phyloP scores from a whole-genome alignment of 768 basidiomycete genomes.

The Trametes villosa region DNA sequence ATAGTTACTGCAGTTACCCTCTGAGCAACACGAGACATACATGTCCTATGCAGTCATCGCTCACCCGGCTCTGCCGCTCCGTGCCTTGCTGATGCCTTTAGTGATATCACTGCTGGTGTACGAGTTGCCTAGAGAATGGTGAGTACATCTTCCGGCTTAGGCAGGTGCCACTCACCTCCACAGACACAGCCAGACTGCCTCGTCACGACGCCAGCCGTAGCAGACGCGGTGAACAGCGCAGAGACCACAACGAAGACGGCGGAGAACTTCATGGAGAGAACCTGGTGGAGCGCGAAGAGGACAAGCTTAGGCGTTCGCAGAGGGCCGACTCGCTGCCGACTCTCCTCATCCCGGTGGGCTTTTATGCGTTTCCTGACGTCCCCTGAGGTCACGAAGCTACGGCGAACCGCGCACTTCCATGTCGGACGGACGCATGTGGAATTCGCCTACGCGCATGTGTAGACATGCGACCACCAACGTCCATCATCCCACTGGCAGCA shows the following conservation, averaged over 20 bases:
- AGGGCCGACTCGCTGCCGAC: neutral
- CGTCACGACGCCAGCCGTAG: constrained; percentile 6
- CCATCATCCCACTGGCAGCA: neutral
- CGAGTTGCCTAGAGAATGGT: constrained; percentile 6
- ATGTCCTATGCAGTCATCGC: neutral
- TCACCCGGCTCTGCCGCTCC: constrained; percentile 29
- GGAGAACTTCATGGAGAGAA: constrained; percentile 18
- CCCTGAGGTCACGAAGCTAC: neutral
- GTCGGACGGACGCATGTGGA: constrained; percentile 11
- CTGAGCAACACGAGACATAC: neutral
- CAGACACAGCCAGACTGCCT: constrained; percentile 30
- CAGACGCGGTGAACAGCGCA: constrained; percentile 13
- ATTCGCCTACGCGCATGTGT: constrained; percentile 1
- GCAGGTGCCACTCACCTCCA: constrained; percentile 16
- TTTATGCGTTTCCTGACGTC: neutral
- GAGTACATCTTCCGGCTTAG: neutral
- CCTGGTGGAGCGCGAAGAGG: neutral
- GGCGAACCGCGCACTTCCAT: neutral
- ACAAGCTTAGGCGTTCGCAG: neutral
- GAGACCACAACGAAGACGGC: constrained; percentile 13
- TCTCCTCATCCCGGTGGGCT: neutral
- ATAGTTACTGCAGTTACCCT: constrained; percentile 24
- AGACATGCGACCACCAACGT: neutral
- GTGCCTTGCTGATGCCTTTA: constrained; percentile 27
- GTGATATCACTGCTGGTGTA: constrained; percentile 27